Evolutionary conservation across 495 filamentous ascomycete species (phyloP).

Genomic region (Talaromyces trachyspermus): DNA sequence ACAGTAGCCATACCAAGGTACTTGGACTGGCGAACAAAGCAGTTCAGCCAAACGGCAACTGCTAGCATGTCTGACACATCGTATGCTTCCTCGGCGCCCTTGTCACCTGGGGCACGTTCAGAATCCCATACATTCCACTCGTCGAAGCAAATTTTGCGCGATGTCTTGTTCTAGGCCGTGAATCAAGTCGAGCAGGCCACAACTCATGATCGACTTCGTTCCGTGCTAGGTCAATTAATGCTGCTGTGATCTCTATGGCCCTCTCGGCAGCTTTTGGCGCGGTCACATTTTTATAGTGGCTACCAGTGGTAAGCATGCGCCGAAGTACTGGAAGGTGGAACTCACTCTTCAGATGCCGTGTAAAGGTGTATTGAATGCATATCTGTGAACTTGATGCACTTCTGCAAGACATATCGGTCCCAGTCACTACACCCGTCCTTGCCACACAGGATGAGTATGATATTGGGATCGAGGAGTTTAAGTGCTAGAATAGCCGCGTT

Average conservation of each 20-base stretch:
- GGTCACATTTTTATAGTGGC: slow-evolving; percentile 53
- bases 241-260: slow-evolving; percentile 61
- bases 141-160: slow-evolving; percentile 71
- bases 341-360: slow-evolving; percentile 49
- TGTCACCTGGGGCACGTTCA: slow-evolving; percentile 58
- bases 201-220: slow-evolving; percentile 63
- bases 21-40: slow-evolving; percentile 67
- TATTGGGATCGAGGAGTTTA: slow-evolving; percentile 62
- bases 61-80: slow-evolving; percentile 70
- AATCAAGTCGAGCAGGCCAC: too few species aligned
- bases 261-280: slow-evolving; percentile 66
- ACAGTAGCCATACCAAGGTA: slow-evolving; percentile 76
- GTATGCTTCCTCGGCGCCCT: slow-evolving; percentile 63
- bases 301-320: too few species aligned
- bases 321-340: too few species aligned
- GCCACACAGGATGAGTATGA: slow-evolving; percentile 64
- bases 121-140: slow-evolving; percentile 87
- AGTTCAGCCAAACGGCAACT: slow-evolving; percentile 68
- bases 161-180: too few species aligned
- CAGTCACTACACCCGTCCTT: slow-evolving; percentile 59
- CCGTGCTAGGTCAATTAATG: slow-evolving; percentile 64
- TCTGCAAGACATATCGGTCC: slow-evolving; percentile 64
- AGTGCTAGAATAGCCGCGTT: slow-evolving; percentile 43
- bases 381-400: slow-evolving; percentile 49
- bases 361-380: slow-evolving; percentile 71